phyloP scores from a whole-genome alignment of 768 basidiomycete genomes.

The Amanita rimosa region DNA sequence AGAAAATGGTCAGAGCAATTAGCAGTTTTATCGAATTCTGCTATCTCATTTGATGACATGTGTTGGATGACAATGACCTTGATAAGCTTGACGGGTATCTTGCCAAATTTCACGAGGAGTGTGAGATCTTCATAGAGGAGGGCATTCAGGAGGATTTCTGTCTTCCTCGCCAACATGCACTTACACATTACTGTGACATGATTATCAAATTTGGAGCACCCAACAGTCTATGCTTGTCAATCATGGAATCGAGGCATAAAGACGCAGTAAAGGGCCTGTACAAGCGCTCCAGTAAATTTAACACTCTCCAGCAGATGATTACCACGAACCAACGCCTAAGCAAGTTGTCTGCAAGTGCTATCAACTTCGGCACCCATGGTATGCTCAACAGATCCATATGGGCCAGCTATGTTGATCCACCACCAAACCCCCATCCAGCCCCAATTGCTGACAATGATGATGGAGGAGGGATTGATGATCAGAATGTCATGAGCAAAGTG shows the following conservation, averaged over 20 bases:
- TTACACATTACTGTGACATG: slow-evolving; percentile 16
- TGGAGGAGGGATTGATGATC: too few relatives aligned
- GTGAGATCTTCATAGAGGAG: slow-evolving; percentile 8
- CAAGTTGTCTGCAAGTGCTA: not conserved
- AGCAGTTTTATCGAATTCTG: slow-evolving; percentile 20
- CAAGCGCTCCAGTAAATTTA: not conserved
- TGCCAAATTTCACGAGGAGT: slow-evolving; percentile 11
- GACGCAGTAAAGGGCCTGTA: slow-evolving; percentile 25
- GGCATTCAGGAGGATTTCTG: slow-evolving; percentile 12
- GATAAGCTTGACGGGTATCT: slow-evolving; percentile 10
- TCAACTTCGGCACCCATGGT: not conserved
- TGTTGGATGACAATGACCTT: slow-evolving; percentile 12
- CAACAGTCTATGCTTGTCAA: slow-evolving; percentile 24
- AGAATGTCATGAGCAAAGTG: too few relatives aligned
- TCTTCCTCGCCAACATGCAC: slow-evolving; percentile 21
- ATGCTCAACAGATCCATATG: too few relatives aligned
- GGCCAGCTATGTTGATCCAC: not conserved
- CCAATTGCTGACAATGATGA: too few relatives aligned
- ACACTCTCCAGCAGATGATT: not conserved
- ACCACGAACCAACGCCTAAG: not conserved
- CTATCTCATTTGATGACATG: slow-evolving; percentile 13
- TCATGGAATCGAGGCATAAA: slow-evolving; percentile 24
- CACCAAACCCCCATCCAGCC: not conserved
- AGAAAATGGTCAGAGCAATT: slow-evolving; percentile 14
- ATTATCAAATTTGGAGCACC: slow-evolving; percentile 19